Percentiles rank a stretch among this genome's conserved stretches.
Evolutionary conservation across 306 rosid species (phyloP).

Genomic region (Prunus fruticosa): DNA sequence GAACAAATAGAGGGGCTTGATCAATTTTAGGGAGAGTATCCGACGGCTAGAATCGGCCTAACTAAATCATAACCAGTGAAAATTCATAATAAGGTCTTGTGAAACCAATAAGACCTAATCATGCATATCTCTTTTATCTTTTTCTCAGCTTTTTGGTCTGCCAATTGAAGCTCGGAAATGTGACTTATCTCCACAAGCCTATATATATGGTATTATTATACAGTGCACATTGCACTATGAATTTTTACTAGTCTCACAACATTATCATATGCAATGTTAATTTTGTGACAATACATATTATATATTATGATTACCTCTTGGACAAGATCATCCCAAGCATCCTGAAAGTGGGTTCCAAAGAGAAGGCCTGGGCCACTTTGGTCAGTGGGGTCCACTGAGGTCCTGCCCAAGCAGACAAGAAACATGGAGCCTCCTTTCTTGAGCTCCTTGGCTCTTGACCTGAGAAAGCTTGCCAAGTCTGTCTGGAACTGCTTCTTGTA

Average conservation of each 20-base stretch:
- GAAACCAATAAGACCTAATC: constrained; percentile 35
- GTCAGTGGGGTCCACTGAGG: constrained; percentile 83
- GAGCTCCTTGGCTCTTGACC: constrained; percentile 78
- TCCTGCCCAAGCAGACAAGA: constrained; percentile 78
- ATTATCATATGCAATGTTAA: too few species aligned
- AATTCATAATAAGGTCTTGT: constrained; percentile 38
- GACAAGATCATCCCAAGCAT: constrained; percentile 99
- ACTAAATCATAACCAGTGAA: constrained; percentile 45
- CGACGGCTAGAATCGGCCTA: constrained; percentile 28
- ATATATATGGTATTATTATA: not conserved
- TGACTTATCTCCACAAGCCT: too few species aligned
- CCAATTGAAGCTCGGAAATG: constrained; percentile 13
- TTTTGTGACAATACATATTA: too few species aligned
- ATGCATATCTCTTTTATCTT: constrained; percentile 15
- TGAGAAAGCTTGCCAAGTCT: constrained; percentile 64
- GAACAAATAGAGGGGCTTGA: constrained; percentile 29
- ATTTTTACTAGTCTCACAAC: too few species aligned
- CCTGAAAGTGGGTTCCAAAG: constrained; percentile 98
- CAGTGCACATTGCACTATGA: not conserved
- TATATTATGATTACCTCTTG: constrained; percentile 59
- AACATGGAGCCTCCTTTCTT: constrained; percentile 90
- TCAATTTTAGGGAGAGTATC: constrained; percentile 21
- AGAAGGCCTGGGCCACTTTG: constrained; percentile 93
- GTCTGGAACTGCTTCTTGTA: constrained; percentile 80
- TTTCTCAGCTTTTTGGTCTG: constrained; percentile 38